These are phyloP conservation scores for Talaromyces thailandensis DNA, from an alignment of 495 filamentous ascomycete genomes.

Conservation along the genomic window DNA sequence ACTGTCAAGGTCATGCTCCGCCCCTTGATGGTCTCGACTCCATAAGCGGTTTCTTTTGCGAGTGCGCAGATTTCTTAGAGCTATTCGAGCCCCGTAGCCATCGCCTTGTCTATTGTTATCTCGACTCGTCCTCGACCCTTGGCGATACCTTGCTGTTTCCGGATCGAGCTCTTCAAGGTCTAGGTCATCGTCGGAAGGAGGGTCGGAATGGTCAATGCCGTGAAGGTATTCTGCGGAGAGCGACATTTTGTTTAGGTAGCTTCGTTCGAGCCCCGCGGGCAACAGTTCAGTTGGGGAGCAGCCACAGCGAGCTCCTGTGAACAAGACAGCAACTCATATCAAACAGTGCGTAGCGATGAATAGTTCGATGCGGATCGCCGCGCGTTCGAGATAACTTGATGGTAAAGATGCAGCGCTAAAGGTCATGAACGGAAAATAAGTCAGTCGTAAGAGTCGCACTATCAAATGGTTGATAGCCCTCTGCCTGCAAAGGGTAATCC, in stretches of 20 bases:
- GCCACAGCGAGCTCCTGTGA: not conserved
- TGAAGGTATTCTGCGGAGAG: conserved; percentile 32
- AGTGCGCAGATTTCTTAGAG: conserved; percentile 61
- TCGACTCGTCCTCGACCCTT: conserved; percentile 24
- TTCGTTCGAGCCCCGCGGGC: not conserved
- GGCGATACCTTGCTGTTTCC: conserved; percentile 28
- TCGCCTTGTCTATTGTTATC: conserved; percentile 30
- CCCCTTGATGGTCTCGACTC: conserved; percentile 28
- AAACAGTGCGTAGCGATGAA: not conserved
- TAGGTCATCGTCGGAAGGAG: conserved; percentile 45
- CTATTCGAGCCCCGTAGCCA: conserved; percentile 51
- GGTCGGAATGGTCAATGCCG: conserved; percentile 21
- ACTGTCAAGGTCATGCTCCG: conserved; percentile 47
- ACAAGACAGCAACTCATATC: conserved; percentile 6
- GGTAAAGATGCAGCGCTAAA: not conserved
- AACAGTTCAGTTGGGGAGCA: not conserved
- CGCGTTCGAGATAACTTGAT: not conserved
- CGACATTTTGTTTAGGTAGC: conserved; percentile 13
- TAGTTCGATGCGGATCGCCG: not conserved
- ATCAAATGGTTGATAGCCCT: not conserved
- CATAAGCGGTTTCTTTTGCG: conserved; percentile 54
- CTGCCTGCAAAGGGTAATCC: conserved; percentile 7
- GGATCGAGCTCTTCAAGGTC: conserved; percentile 69
- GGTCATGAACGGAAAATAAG: not conserved
- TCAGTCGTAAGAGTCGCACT: not conserved